A percentile compares a stretch with the other conserved stretches of the same genome.
These are phyloP conservation scores for Exophiala xenobiotica DNA, from an alignment of 2,329 filamentous ascomycete species.

Conservation along the genomic window DNA sequence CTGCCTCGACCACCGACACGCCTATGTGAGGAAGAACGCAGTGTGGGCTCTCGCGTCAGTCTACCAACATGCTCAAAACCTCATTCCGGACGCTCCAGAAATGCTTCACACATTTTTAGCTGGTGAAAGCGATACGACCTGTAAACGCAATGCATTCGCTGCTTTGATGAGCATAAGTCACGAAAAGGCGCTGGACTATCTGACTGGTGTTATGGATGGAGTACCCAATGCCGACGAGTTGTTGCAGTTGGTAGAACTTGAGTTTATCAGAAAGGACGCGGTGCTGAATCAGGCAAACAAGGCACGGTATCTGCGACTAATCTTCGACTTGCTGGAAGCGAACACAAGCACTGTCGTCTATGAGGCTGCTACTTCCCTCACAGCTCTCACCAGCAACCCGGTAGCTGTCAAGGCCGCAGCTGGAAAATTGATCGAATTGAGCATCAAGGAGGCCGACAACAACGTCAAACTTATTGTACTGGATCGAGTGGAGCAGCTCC, in stretches of 20 bases:
- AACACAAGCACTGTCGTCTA: conserved; percentile 93
- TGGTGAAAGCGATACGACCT: conserved; percentile 87
- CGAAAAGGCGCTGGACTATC: conserved; percentile 83
- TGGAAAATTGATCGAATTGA: conserved; percentile 91
- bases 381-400: conserved; percentile 89
- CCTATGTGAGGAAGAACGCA: conserved; percentile 97
- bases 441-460: conserved; percentile 97
- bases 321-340: conserved; percentile 94
- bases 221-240: conserved; percentile 94
- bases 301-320: conserved; percentile 87
- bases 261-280: conserved; percentile 98
- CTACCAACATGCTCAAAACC: conserved; percentile 80
- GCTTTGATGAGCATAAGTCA: conserved; percentile 89
- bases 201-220: conserved; percentile 86
- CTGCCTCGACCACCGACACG: conserved; percentile 93
- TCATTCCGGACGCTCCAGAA: conserved; percentile 94
- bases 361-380: conserved; percentile 92
- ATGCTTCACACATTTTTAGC: conserved; percentile 87
- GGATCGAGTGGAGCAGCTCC: conserved; percentile 84
- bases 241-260: conserved; percentile 86
- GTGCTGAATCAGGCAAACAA: conserved; percentile 92
- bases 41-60: conserved; percentile 94
- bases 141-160: conserved; percentile 96
- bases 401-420: conserved; percentile 97
- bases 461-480: conserved; percentile 99